Conservation (phyloP, 2,329 filamentous ascomycete species). For the Aureobasidium sp. region DNA sequence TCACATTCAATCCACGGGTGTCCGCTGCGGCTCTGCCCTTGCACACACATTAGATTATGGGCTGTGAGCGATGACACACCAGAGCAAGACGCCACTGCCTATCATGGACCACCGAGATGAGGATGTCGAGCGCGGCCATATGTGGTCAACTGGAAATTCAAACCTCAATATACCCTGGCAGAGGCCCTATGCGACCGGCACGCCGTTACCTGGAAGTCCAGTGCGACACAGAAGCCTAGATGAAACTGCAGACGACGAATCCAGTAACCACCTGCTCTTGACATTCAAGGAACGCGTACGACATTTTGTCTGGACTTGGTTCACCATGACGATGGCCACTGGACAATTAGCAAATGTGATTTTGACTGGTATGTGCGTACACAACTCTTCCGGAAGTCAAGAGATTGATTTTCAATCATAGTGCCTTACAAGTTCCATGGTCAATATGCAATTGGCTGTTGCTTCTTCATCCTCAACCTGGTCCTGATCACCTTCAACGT, state of each 20-base stretch:
- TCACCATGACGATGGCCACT: conserved; percentile 61
- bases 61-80: neutral
- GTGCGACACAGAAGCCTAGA: neutral
- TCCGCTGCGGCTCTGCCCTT: neutral
- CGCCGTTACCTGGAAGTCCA: neutral
- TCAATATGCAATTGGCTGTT: conserved; percentile 41
- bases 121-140: conserved; percentile 3
- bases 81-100: neutral
- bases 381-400: neutral
- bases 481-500: conserved; percentile 65
- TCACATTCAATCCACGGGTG: neutral
- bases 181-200: conserved; percentile 3
- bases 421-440: conserved; percentile 38
- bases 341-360: conserved; percentile 55
- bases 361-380: conserved; percentile 29
- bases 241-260: neutral
- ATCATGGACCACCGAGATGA: conserved; percentile 4
- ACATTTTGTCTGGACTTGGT: conserved; percentile 72
- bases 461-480: conserved; percentile 44
- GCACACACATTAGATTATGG: neutral
- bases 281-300: conserved; percentile 49
- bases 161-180: neutral
- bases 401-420: conserved; percentile 3
- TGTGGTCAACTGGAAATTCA: conserved; percentile 1
- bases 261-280: conserved; percentile 19